Base-by-base conservation (phyloP, 768 basidiomycete genomes). In the Piloderma croceum region DNA sequence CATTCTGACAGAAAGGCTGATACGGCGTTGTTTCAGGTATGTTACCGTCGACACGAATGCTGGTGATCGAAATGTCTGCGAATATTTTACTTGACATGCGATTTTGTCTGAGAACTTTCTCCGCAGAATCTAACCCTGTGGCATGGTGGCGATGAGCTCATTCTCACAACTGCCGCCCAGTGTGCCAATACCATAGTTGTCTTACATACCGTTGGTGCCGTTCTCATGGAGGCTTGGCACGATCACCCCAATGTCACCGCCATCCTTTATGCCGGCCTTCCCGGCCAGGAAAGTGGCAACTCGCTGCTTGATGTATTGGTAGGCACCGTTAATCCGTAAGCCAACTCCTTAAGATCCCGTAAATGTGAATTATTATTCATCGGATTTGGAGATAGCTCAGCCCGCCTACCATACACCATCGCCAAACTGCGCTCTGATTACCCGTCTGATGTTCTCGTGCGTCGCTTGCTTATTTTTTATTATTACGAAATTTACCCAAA, bases 181-280 rank as follows among this genome's bases (percentile, higher is more conserved):
- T 79, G 79, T 59, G 74, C 74, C 52, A 86, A 86, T 60, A 84
- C 82, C 1, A 76, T 87, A 31, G 83, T 86, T 10, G 67, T 86
- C 23, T 70, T 76, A 11, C 77, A 87, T 59, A 74, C 71, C 22
- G 77, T 78, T 19, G 78, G 79, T 1, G 76, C 77, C 1, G 53
- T 81, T 36, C 74, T 77, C 34, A 39, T 77, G 22, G 77, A 82
- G 55, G 68, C 72, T 3, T 85, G 83, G 83, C 76, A 81, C 38
- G 76, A 81, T 6, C 73, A 83, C 56, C 77, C 79, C 3, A 87
- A 87, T 48, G 70, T 85, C 36, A 82, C 81, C 24, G 81, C 79
- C 3, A 69, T 79, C 4, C 58, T 80, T 4, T 85, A 81, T 81
- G 81, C 81, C 5, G 80, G 81, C 18, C 49, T 77, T 9, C 71